phyloP scores from a whole-genome alignment of 352 stramenopile genomes.

The Globisporangium nunn region DNA sequence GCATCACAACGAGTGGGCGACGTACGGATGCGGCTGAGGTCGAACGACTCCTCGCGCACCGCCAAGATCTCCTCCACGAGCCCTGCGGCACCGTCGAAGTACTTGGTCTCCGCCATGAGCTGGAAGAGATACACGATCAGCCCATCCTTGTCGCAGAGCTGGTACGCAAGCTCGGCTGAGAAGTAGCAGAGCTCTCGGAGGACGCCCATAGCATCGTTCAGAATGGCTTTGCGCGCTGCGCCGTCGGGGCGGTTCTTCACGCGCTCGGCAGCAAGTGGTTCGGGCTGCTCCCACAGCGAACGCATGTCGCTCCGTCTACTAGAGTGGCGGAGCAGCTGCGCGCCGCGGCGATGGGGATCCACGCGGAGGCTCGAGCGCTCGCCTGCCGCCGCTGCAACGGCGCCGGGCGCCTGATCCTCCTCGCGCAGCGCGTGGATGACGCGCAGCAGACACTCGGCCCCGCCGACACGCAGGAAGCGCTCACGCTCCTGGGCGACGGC shows the following conservation, averaged over 20 bases:
- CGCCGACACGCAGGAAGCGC: slow-evolving; percentile 61
- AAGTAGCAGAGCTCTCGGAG: slow-evolving; percentile 83
- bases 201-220: slow-evolving; percentile 76
- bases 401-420: slow-evolving; percentile 31
- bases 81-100: slow-evolving; percentile 88
- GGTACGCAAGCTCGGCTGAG: slow-evolving; percentile 48
- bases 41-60: slow-evolving; percentile 70
- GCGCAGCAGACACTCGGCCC: slow-evolving; percentile 66
- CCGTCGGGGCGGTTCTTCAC: slow-evolving; percentile 40
- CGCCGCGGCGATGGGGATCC: slow-evolving; percentile 18
- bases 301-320: slow-evolving; percentile 42
- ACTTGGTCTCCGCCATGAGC: slow-evolving; percentile 81
- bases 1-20: slow-evolving; percentile 1
- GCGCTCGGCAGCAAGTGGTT: slow-evolving; percentile 21
- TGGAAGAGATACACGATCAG: slow-evolving; percentile 93
- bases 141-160: slow-evolving; percentile 75
- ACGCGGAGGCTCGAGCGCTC: slow-evolving; percentile 26
- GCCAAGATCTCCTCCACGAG: slow-evolving; percentile 93
- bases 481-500: slow-evolving; percentile 50
- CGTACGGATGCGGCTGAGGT: slow-evolving; percentile 74
- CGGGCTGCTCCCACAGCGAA: slow-evolving; percentile 43
- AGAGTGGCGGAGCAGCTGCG: slow-evolving; percentile 21
- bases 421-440: slow-evolving; percentile 60
- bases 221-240: slow-evolving; percentile 38
- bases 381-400: slow-evolving; percentile 9